Conservation (phyloP, 495 filamentous ascomycete species). For the Hypoxylon cercidicola region DNA sequence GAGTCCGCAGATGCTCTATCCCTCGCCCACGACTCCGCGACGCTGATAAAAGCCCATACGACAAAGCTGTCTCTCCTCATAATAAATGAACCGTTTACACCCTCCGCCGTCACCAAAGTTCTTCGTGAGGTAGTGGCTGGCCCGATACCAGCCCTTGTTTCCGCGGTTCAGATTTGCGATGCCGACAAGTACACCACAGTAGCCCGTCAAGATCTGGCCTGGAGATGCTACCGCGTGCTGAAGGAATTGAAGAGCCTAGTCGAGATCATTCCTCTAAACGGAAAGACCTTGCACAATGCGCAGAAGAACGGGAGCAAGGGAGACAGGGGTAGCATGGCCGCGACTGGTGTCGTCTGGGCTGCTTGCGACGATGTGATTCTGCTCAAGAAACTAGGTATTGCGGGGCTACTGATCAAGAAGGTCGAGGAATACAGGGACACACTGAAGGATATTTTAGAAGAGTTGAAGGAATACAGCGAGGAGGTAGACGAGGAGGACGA, state of each 20-base stretch:
- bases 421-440: constrained; percentile 75
- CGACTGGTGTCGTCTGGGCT: constrained; percentile 72
- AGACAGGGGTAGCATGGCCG: constrained; percentile 64
- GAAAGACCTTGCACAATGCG: constrained; percentile 53
- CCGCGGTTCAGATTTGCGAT: constrained; percentile 71
- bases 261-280: constrained; percentile 56
- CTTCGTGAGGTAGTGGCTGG: constrained; percentile 71
- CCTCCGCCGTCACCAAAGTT: constrained; percentile 73
- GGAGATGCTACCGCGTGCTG: constrained; percentile 56
- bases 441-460: constrained; percentile 80
- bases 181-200: constrained; percentile 65
- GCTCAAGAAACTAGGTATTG: constrained; percentile 71
- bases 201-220: constrained; percentile 66
- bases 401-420: constrained; percentile 67
- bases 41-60: constrained; percentile 78
- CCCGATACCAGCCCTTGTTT: constrained; percentile 76
- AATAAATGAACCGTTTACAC: constrained; percentile 85
- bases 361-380: constrained; percentile 76
- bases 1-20: constrained; percentile 55
- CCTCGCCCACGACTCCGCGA: constrained; percentile 69
- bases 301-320: constrained; percentile 56
- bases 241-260: constrained; percentile 58
- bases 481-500: constrained; percentile 64
- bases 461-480: constrained; percentile 88
- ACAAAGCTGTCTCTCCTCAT: constrained; percentile 88